These are phyloP conservation scores for Rhizoctonia solani DNA, from an alignment of 1,284 basidiomycete species.

Conservation along the genomic window DNA sequence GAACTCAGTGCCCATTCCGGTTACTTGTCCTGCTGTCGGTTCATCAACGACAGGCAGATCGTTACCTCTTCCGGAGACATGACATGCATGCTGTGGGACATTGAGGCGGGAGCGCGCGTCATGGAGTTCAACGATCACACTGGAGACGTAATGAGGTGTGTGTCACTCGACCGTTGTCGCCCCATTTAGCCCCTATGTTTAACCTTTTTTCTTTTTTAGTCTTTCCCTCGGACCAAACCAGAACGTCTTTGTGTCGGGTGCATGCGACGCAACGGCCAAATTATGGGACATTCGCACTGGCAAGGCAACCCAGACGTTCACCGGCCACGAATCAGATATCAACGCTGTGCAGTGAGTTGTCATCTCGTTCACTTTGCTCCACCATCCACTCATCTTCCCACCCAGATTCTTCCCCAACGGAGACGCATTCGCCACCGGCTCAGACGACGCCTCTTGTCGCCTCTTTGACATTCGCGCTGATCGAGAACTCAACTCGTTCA, in stretches of 20 bases:
- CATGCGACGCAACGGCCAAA: slow-evolving; percentile 97
- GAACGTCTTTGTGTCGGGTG: slow-evolving; percentile 97
- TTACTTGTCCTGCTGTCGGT: slow-evolving; percentile 96
- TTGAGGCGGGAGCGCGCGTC: slow-evolving; percentile 92
- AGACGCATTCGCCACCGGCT: slow-evolving; percentile 97
- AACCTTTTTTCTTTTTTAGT: slow-evolving; percentile 54
- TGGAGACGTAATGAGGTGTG: slow-evolving; percentile 98
- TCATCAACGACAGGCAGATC: slow-evolving; percentile 98
- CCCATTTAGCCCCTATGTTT: too few species aligned
- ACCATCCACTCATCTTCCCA: slow-evolving; percentile 9
- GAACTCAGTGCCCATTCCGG: slow-evolving; percentile 97
- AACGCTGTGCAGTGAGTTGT: slow-evolving; percentile 91
- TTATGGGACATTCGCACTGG: slow-evolving; percentile 98
- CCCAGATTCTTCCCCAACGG: slow-evolving; percentile 92
- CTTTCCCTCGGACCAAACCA: slow-evolving; percentile 92
- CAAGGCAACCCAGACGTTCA: slow-evolving; percentile 97
- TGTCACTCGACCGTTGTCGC: slow-evolving; percentile 3
- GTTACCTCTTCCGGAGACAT: slow-evolving; percentile 97
- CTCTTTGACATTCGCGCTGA: slow-evolving; percentile 98
- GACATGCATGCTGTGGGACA: slow-evolving; percentile 99
- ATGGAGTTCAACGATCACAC: slow-evolving; percentile 99
- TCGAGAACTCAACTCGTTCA: slow-evolving; percentile 94
- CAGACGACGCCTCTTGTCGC: slow-evolving; percentile 97
- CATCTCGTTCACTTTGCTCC: slow-evolving; percentile 34
- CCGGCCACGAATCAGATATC: slow-evolving; percentile 98